phyloP scores from a whole-genome alignment of 2,329 filamentous ascomycete species.

The Cladophialophora chaetospira region DNA sequence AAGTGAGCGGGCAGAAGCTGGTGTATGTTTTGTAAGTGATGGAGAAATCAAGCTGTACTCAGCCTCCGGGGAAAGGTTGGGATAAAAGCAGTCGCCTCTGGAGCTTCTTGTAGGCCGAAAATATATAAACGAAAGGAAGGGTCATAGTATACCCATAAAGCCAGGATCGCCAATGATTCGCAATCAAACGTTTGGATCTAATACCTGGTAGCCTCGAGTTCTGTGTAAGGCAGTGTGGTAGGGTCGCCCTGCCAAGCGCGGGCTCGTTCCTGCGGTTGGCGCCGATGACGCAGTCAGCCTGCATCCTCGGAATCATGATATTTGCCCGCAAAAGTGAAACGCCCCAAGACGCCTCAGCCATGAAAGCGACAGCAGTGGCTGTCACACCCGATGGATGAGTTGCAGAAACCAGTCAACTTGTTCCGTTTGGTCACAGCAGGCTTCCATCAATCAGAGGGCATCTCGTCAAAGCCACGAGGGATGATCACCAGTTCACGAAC shows the following conservation, averaged over 20 bases:
- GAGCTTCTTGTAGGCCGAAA: too few relatives aligned
- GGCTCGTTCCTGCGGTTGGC: not conserved
- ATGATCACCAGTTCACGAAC: slow-evolving; percentile 1
- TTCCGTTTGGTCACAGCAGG: not conserved
- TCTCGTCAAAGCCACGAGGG: slow-evolving; percentile 2
- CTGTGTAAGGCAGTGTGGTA: too few relatives aligned
- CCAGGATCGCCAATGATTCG: too few relatives aligned
- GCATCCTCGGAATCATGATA: slow-evolving; percentile 2
- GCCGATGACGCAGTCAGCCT: slow-evolving; percentile 22
- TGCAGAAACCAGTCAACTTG: slow-evolving; percentile 4
- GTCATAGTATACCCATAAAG: too few relatives aligned
- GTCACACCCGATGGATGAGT: not conserved
- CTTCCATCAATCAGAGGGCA: not conserved
- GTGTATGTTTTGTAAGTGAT: slow-evolving; percentile 49
- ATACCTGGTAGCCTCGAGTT: too few relatives aligned
- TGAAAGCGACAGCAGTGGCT: slow-evolving; percentile 8
- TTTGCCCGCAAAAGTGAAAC: not conserved
- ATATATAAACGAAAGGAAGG: too few relatives aligned
- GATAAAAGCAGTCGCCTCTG: too few relatives aligned
- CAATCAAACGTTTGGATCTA: too few relatives aligned
- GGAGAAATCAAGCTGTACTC: not conserved
- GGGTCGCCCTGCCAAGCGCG: slow-evolving; percentile 11
- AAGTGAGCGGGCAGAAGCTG: slow-evolving; percentile 52
- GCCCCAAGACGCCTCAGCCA: slow-evolving; percentile 9
- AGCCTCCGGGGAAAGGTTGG: not conserved